Evolutionary conservation across 2,329 filamentous ascomycete genomes (phyloP).

Genomic region (Curvularia eragrostidis): DNA sequence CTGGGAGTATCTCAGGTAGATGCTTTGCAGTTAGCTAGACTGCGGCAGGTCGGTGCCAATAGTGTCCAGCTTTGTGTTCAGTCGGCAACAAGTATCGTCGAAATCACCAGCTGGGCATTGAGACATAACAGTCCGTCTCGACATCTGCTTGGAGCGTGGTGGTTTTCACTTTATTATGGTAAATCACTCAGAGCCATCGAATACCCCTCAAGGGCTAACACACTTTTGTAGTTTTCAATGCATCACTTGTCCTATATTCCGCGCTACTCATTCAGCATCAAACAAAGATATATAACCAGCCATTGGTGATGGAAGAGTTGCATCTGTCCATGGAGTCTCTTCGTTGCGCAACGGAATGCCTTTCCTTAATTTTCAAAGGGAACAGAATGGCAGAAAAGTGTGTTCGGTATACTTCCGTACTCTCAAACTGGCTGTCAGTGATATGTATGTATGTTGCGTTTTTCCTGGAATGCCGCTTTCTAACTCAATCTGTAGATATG

Average conservation of each 20-base stretch:
- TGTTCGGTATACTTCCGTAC: slow-evolving; percentile 14
- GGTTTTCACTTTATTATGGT: slow-evolving; percentile 52
- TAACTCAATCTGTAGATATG: not conserved
- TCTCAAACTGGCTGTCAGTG: slow-evolving; percentile 9
- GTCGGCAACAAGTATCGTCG: slow-evolving; percentile 48
- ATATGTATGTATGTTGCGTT: slow-evolving; percentile 11
- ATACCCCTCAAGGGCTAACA: not conserved
- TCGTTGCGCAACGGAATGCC: slow-evolving; percentile 16
- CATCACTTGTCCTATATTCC: slow-evolving; percentile 45
- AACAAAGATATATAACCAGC: slow-evolving; percentile 11
- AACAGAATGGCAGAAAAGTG: slow-evolving; percentile 22
- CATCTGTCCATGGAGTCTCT: slow-evolving; percentile 14
- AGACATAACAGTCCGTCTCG: slow-evolving; percentile 19
- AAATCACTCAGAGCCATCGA: slow-evolving; percentile 12
- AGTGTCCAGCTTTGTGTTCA: slow-evolving; percentile 45
- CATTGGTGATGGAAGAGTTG: slow-evolving; percentile 11
- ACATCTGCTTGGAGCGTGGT: slow-evolving; percentile 50
- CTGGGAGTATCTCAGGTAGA: slow-evolving; percentile 13
- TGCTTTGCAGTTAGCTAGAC: slow-evolving; percentile 26
- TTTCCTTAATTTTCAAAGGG: slow-evolving; percentile 18
- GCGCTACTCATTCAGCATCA: slow-evolving; percentile 30
- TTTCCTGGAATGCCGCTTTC: not conserved
- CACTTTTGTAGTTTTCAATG: slow-evolving; percentile 26
- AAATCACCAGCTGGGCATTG: slow-evolving; percentile 38
- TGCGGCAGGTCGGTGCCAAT: slow-evolving; percentile 44